Conservation (phyloP, 2,329 filamentous ascomycete species). For the Chaetomiaceae sp. region DNA sequence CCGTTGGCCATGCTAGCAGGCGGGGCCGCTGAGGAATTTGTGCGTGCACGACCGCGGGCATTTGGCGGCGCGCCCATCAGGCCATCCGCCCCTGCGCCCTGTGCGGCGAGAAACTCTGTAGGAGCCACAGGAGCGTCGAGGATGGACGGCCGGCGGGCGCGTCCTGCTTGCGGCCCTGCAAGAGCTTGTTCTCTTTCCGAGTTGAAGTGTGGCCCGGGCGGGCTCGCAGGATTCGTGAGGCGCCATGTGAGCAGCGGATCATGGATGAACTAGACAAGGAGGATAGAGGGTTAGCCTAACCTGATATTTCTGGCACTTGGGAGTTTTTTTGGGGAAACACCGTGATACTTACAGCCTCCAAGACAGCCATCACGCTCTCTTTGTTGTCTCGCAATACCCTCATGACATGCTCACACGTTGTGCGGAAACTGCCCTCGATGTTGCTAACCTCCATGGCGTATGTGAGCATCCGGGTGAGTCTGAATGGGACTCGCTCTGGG, state of each 20-base stretch:
- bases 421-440: slow-evolving; percentile 96
- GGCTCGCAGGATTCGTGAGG: slow-evolving; percentile 62
- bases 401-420: slow-evolving; percentile 98
- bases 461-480: slow-evolving; percentile 95
- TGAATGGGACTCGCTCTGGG: slow-evolving; percentile 94
- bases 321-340: background rate
- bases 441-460: slow-evolving; percentile 99
- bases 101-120: slow-evolving; percentile 52
- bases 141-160: slow-evolving; percentile 64
- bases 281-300: background rate
- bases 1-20: slow-evolving; percentile 34
- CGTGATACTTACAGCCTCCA: slow-evolving; percentile 76
- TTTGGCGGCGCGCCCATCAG: slow-evolving; percentile 46
- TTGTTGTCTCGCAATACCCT: slow-evolving; percentile 93
- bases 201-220: slow-evolving; percentile 62
- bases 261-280: slow-evolving; percentile 75
- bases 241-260: slow-evolving; percentile 99
- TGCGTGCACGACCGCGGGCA: slow-evolving; percentile 51
- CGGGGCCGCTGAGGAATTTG: slow-evolving; percentile 51
- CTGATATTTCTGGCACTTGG: background rate
- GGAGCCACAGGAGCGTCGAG: slow-evolving; percentile 60
- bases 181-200: slow-evolving; percentile 56
- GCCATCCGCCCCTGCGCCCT: slow-evolving; percentile 31
- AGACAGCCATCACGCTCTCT: slow-evolving; percentile 94
- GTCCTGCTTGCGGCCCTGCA: slow-evolving; percentile 43